Conservation (phyloP, 371 early-diverging fungal genomes). For the Mucor circinelloides region DNA sequence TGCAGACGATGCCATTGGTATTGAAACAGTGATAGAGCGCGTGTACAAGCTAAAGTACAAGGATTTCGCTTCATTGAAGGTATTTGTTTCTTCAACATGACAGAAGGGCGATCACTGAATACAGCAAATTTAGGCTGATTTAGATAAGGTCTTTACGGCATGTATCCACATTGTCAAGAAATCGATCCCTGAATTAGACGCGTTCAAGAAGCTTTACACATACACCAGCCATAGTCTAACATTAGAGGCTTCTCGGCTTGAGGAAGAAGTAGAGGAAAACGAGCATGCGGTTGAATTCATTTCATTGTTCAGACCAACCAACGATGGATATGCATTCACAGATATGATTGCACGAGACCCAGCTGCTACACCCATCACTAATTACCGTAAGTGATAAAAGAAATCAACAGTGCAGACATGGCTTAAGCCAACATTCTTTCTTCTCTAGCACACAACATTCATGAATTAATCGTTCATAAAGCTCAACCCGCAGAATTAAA, state of each 20-base stretch:
- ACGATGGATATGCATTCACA: conserved; percentile 48
- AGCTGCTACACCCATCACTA: not conserved
- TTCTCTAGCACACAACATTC: conserved; percentile 30
- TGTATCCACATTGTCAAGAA: not conserved
- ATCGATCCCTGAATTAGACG: conserved; percentile 6
- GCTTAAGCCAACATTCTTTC: not conserved
- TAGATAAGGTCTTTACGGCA: not conserved
- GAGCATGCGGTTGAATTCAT: conserved; percentile 10
- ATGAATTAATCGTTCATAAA: conserved; percentile 43
- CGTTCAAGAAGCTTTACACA: conserved; percentile 17
- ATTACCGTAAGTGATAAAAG: conserved; percentile 30
- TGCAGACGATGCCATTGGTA: not conserved
- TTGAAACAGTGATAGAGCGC: conserved; percentile 22
- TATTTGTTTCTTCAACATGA: not conserved
- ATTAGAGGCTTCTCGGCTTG: conserved; percentile 21
- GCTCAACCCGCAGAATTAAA: conserved; percentile 18
- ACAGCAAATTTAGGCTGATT: not conserved
- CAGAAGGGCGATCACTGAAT: not conserved
- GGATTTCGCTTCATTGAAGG: conserved; percentile 21
- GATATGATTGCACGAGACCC: conserved; percentile 24
- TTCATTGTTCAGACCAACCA: conserved; percentile 45
- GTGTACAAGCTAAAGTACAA: conserved; percentile 24
- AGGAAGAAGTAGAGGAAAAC: conserved; percentile 18
- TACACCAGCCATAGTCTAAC: conserved; percentile 8
- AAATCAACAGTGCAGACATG: not conserved